Evolutionary conservation across 1,139 yeast genomes (phyloP).

Genomic region (Scheffersomyces quercinus): DNA sequence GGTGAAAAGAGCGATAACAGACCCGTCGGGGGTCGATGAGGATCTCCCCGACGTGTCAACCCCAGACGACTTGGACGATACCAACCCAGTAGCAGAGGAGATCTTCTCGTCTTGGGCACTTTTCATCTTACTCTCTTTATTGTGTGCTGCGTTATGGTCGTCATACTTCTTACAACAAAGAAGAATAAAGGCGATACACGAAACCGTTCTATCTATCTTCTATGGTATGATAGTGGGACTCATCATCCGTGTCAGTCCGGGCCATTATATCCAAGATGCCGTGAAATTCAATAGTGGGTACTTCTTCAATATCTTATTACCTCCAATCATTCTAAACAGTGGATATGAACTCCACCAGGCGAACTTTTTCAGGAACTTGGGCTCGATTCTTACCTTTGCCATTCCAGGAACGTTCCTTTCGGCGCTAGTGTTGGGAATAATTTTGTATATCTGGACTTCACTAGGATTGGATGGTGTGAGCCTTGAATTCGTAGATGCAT

Average conservation of each 20-base stretch:
- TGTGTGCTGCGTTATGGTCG: conserved; percentile 92
- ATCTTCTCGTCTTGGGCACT: conserved; percentile 97
- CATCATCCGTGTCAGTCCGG: conserved; percentile 86
- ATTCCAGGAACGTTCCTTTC: conserved; percentile 96
- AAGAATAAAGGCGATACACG: conserved; percentile 92
- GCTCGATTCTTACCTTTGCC: conserved; percentile 90
- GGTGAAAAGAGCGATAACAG: conserved; percentile 28
- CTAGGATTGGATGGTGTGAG: conserved; percentile 86
- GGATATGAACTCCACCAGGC: conserved; percentile 97
- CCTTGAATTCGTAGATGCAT: conserved; percentile 91
- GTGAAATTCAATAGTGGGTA: conserved; percentile 94
- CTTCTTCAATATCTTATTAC: conserved; percentile 89
- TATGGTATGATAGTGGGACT: conserved; percentile 97
- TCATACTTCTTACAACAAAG: conserved; percentile 90
- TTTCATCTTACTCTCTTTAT: conserved; percentile 75
- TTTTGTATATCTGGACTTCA: conserved; percentile 86
- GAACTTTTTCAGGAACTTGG: conserved; percentile 89
- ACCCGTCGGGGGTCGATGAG: conserved; percentile 29
- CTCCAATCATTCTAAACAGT: conserved; percentile 94
- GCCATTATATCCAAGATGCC: conserved; percentile 95
- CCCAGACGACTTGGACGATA: conserved; percentile 58
- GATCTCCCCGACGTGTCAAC: conserved; percentile 49
- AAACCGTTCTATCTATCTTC: conserved; percentile 91
- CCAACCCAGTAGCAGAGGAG: conserved; percentile 95
- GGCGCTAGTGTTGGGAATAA: conserved; percentile 83